Base-by-base conservation (phyloP, 2,329 filamentous ascomycete species). In the Fusarium siculi region DNA sequence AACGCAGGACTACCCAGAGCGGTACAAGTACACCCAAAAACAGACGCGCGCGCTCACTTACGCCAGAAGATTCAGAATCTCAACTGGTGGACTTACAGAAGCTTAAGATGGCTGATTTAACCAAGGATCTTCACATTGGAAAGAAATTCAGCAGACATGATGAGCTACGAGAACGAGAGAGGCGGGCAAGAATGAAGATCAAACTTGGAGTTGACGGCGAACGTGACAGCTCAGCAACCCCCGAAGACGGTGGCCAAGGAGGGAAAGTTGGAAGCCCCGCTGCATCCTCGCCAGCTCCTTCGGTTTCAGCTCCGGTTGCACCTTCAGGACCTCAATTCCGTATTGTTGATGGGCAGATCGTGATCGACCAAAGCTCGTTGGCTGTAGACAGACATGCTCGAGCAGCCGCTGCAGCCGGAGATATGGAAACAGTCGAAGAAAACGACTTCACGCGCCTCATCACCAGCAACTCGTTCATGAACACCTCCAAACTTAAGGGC, bases 91-190 rank as follows among this genome's bases (percentile, higher is more conserved):
- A 95, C 77, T 85, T 89, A 28, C 87, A 88, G 30, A 87, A 87
- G 7, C 87, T 93, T 32, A 93, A 90, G 60, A 94, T 96, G 90
- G 88, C 87, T 47, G 92, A 94, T 64, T 82, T 96, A 7, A 93
- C 90, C 55, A 89, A 87, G 69, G 92, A 94, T 77, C 84, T 93
- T 58, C 87, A 87, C 28, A 91, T 92, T 63, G 93, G 93, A 64
- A 93, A 93, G 79, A 91, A 92, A 67, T 95, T 94, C 63, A 91
- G 91, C 76, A 88, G 91, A 7, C 93, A 94, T 74, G 90, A 91
- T 76, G 90, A 93, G 77, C 91, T 96, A 75, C 89, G 90, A 46
- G 87, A 91, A 73, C 90, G 93, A 47, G 88, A 93, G 82, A 83
- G 87, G 56, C 83, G 85, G 61, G 76, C 76, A n/a, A 79, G 79